A percentile compares a stretch with the other conserved stretches of the same genome.
Conservation (phyloP, 805 yeast species). For the Scheffersomyces lignosus region DNA sequence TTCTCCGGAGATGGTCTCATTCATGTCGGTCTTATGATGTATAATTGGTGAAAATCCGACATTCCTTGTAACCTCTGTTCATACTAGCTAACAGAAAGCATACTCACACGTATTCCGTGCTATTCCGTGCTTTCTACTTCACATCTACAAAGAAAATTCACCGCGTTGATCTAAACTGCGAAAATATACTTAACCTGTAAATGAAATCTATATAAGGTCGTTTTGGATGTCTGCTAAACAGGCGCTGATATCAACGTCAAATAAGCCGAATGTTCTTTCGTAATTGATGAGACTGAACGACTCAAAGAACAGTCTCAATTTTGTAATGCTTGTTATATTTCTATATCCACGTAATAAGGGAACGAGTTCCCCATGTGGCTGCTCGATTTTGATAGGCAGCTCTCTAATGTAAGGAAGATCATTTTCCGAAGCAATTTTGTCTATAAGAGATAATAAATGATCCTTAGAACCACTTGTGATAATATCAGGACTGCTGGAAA, state of each 20-base stretch:
- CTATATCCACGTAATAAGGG: constrained; percentile 51
- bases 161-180: not conserved
- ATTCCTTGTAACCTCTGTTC: too few relatives aligned
- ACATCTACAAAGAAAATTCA: too few relatives aligned
- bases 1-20: too few relatives aligned
- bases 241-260: constrained; percentile 27
- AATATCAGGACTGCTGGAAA: constrained; percentile 65
- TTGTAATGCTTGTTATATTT: constrained; percentile 38
- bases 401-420: constrained; percentile 33
- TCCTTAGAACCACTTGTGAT: constrained; percentile 34
- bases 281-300: constrained; percentile 62
- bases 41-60: too few relatives aligned
- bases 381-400: constrained; percentile 38
- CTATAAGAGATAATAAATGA: constrained; percentile 43
- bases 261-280: constrained; percentile 62
- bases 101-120: too few relatives aligned
- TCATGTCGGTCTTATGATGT: too few relatives aligned
- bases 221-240: constrained; percentile 57
- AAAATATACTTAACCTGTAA: too few relatives aligned
- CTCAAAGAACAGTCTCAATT: constrained; percentile 64
- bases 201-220: constrained; percentile 53
- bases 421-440: constrained; percentile 40
- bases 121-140: too few relatives aligned
- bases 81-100: too few relatives aligned
- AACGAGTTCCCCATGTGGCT: constrained; percentile 24